Conservation (phyloP, 139 green algal species). For the Auxenochlorella pyrenoidosa region DNA sequence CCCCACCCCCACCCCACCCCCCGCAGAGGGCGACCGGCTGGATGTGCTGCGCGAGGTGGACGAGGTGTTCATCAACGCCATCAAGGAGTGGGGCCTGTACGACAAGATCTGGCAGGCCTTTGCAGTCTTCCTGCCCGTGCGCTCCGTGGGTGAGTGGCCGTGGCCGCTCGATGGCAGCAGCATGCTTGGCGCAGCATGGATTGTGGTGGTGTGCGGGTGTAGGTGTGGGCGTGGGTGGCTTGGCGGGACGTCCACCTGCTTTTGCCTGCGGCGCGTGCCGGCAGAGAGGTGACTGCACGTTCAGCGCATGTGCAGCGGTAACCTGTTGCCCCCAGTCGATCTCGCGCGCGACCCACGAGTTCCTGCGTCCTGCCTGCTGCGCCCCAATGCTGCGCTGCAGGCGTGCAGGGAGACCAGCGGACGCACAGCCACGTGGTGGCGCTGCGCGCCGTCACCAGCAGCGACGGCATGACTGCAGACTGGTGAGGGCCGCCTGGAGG, state of each 20-base stretch:
- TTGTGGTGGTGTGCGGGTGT: too few relatives aligned
- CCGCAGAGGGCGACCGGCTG: slow-evolving; percentile 34
- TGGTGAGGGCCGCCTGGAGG: slow-evolving; percentile 62
- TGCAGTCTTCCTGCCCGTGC: slow-evolving; percentile 96
- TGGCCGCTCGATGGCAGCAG: too few relatives aligned
- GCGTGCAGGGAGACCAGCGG: slow-evolving; percentile 95
- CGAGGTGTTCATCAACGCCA: slow-evolving; percentile 97
- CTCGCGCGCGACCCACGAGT: too few relatives aligned
- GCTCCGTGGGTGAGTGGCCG: slow-evolving; percentile 69
- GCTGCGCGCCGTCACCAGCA: slow-evolving; percentile 86
- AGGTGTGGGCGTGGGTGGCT: too few relatives aligned
- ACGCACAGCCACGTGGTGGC: slow-evolving; percentile 96
- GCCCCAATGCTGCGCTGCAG: slow-evolving; percentile 27
- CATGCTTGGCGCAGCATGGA: too few relatives aligned
- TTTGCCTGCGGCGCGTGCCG: too few relatives aligned
- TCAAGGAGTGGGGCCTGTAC: slow-evolving; percentile 95
- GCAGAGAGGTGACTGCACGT: too few relatives aligned
- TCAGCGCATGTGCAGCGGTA: too few relatives aligned
- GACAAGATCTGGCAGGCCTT: slow-evolving; percentile 99
- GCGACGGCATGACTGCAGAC: slow-evolving; percentile 99
- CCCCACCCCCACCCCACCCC: too few relatives aligned
- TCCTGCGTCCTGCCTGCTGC: not conserved
- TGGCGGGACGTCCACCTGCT: too few relatives aligned
- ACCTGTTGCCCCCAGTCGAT: too few relatives aligned
- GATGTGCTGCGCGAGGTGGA: slow-evolving; percentile 81